These are phyloP conservation scores for Tagetes patula DNA, from an alignment of 129 eudicot genomes.

Conservation along the genomic window DNA sequence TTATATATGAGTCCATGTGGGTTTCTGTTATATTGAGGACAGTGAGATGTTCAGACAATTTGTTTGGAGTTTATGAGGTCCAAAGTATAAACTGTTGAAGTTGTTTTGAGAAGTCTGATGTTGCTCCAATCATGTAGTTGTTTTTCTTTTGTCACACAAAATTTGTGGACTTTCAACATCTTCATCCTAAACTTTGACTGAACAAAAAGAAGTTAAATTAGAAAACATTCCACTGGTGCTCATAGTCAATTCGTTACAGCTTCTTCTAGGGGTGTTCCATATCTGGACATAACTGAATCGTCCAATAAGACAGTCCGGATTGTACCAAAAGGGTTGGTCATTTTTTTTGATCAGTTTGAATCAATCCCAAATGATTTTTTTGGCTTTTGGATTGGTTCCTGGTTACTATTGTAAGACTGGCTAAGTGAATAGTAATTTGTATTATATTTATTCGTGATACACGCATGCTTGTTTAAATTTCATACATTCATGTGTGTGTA, in stretches of 20 bases:
- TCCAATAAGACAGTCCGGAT: neutral
- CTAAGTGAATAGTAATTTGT: neutral
- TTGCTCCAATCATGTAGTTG: neutral
- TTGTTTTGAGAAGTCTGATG: slow-evolving; percentile 3
- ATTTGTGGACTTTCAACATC: neutral
- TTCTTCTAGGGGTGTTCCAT: slow-evolving; percentile 2
- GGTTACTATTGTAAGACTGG: neutral
- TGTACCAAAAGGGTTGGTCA: neutral
- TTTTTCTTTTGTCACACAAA: neutral
- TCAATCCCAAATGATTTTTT: neutral
- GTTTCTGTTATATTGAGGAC: neutral
- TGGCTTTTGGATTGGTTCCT: neutral
- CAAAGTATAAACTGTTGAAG: neutral
- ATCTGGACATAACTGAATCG: neutral
- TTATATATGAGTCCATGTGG: neutral
- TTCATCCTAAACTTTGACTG: neutral
- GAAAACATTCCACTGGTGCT: neutral
- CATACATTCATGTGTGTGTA: neutral
- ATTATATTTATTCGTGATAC: neutral
- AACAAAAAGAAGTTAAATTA: slow-evolving; percentile 3
- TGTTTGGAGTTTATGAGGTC: neutral
- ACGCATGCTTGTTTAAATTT: neutral
- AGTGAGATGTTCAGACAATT: neutral
- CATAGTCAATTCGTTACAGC: slow-evolving; percentile 1
- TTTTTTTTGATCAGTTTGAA: neutral